These are phyloP conservation scores for Arabis hirsuta DNA, from an alignment of 345 rosid species.

Conservation along the genomic window DNA sequence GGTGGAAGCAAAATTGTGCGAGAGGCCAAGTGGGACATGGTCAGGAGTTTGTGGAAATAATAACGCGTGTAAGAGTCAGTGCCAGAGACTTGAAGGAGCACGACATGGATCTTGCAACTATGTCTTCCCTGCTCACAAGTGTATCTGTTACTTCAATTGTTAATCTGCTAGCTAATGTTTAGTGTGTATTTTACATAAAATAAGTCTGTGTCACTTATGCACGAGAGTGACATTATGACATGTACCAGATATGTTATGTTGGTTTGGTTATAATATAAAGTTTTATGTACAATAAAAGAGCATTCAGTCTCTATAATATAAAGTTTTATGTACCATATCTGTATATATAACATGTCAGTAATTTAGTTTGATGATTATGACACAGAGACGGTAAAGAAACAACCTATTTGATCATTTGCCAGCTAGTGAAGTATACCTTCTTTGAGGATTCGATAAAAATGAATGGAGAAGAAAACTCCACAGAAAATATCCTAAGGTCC, in stretches of 20 bases:
- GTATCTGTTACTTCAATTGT: slow-evolving; percentile 32
- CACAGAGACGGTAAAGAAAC: no score
- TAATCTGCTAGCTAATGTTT: not conserved
- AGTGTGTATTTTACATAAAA: slow-evolving; percentile 18
- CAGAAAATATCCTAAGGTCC: no score
- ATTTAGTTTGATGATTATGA: no score
- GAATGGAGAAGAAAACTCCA: no score
- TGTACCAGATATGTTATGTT: slow-evolving; percentile 19
- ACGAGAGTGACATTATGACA: slow-evolving; percentile 13
- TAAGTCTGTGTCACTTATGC: slow-evolving; percentile 2
- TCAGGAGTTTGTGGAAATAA: slow-evolving; percentile 37
- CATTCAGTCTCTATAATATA: not conserved
- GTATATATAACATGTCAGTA: no score
- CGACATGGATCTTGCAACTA: slow-evolving; percentile 36
- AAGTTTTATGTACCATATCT: not conserved
- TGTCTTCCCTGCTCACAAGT: slow-evolving; percentile 33
- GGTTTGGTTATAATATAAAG: slow-evolving; percentile 13
- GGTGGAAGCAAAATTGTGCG: slow-evolving; percentile 31
- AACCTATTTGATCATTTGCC: no score
- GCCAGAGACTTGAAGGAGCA: slow-evolving; percentile 44
- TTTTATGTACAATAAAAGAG: not conserved
- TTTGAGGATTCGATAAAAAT: no score
- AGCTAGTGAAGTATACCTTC: no score
- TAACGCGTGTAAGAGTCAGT: slow-evolving; percentile 16
- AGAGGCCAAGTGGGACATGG: slow-evolving; percentile 37